Base-by-base conservation (phyloP, 2,329 filamentous ascomycete species). In the Aciculosporium take region DNA sequence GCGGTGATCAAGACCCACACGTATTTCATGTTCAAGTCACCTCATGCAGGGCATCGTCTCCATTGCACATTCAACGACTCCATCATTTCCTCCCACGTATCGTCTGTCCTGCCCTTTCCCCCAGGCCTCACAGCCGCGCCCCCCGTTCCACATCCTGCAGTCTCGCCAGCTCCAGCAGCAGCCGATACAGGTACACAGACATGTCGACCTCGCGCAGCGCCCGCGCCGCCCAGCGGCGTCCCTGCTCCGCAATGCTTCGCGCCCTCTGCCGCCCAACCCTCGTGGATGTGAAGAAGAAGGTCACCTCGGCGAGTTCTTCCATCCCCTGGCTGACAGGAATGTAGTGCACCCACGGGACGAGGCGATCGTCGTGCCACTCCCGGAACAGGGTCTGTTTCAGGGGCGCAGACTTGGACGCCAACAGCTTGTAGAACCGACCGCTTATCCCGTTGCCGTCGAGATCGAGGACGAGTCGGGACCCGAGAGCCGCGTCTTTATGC, bases 131-230 rank as follows among this genome's bases (percentile, higher is more conserved):
- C n/a, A 18, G 2, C 29, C 15, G 29, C 15, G 29, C 5, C 17
- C 9, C 17, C 17, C 30, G 3, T 8, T 32, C 30, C 30, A 12
- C 30, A 40, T 69, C 63, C 43, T 62, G 57, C 7, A 68, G 35
- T 37, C 66, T 58, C 17, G 59, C 62, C 39, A 68, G 65, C 62
- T 82, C 78, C 21, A 81, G 51, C 47, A 82, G 46, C 44, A 81
- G 51, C 38, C 79, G 61, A 49, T 79, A 80, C 23, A 74, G 63
- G 60, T 78, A 79, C 2, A 74, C 63, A 23, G 69, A 64, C 50
- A 77, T 67, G 52, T 83, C 77, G 28, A 72, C 66, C 35, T 73
- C 71, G 33, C 76, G 54, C 29, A 82, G 50, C 9, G 68, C 69
- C 49, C 62, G 66, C 0, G 49, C 51, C 35, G 67, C 68, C 78